Evolutionary conservation across 768 basidiomycete species (phyloP), one percentile per base, ranked within the genome.

Genomic region (Cystobasidium onofrii): DNA sequence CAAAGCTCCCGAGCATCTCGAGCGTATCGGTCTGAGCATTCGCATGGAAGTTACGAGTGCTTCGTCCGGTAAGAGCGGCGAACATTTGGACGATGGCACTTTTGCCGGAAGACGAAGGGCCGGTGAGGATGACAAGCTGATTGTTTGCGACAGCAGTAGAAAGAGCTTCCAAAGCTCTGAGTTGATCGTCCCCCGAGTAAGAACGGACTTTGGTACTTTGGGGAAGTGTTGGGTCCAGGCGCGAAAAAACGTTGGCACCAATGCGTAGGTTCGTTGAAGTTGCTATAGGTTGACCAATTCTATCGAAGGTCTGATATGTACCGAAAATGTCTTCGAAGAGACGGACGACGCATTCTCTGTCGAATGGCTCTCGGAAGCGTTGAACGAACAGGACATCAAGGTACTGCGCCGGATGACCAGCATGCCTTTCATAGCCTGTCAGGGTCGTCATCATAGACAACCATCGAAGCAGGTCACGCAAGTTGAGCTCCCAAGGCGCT

Each of bases 401-500:
- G 78, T 87, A 86, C 39, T 88, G 85, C 89, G 79, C 88, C 84
- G 64, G 70, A n/a, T 57, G 76, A 76, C 44, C 79, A 80, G 39
- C 65, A 2, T 66, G 62, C 0, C 39, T 62, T 69, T 83, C 81
- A 50, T 82, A 73, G 0, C 81, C 81, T 39, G 82, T 79, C 54
- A 77, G 76, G 20, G 74, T 54, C 29, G 57, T 23, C 25, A 76
- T 74, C 17, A 82, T 71, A 44, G 84, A 85, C 0, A 89, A 87
- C 94, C 96, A 96, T 55, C 96, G 87, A 73, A 92, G 86, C 72
- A 97, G 84, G 81, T 99, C 95, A 17, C 95, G 90, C 34, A 99
- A 84, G 80, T 99, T 99, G 84, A 98, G 96, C 80, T 99, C 95
- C 95, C 95, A 99, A 3, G 95, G 96, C 70, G 86, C 85, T 10